These are phyloP conservation scores for Penstemon eatonii DNA, from an alignment of 257 asterid genomes.

Conservation along the genomic window DNA sequence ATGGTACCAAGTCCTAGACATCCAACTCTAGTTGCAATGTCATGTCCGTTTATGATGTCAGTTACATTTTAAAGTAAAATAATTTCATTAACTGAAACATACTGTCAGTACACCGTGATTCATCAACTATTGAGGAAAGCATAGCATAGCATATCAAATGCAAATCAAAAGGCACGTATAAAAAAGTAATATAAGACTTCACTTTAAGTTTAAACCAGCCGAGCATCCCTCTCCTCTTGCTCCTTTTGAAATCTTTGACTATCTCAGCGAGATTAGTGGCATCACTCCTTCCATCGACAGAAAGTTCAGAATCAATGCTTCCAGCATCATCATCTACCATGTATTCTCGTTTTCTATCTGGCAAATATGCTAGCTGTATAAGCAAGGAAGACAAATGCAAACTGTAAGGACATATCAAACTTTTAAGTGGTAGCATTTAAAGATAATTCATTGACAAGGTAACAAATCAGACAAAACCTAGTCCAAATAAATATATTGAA, in stretches of 20 bases:
- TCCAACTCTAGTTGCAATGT: too few species aligned
- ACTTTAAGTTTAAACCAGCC: constrained; percentile 86
- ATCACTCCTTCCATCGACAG: constrained; percentile 53
- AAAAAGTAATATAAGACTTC: constrained; percentile 32
- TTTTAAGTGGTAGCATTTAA: constrained; percentile 15
- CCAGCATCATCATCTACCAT: constrained; percentile 57
- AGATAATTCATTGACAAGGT: constrained; percentile 10
- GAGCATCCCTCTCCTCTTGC: constrained; percentile 68
- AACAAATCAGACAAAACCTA: constrained; percentile 13
- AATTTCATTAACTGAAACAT: too few species aligned
- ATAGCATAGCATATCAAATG: background rate
- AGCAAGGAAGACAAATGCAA: constrained; percentile 31
- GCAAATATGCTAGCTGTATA: constrained; percentile 82
- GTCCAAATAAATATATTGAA: constrained; percentile 3
- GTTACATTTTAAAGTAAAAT: too few species aligned
- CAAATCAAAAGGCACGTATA: constrained; percentile 10
- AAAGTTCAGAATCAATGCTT: constrained; percentile 59
- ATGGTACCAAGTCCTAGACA: too few species aligned
- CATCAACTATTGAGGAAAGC: too few species aligned
- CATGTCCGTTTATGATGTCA: too few species aligned
- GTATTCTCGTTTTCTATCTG: constrained; percentile 73
- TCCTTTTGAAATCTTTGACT: constrained; percentile 62
- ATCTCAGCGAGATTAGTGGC: constrained; percentile 57
- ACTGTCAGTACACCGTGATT: too few species aligned
- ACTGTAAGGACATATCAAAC: constrained; percentile 4